Percentiles rank a stretch among this genome's conserved stretches.
Evolutionary conservation across 257 asterid genomes (phyloP).

Genomic region (Przewalskia tangutica): DNA sequence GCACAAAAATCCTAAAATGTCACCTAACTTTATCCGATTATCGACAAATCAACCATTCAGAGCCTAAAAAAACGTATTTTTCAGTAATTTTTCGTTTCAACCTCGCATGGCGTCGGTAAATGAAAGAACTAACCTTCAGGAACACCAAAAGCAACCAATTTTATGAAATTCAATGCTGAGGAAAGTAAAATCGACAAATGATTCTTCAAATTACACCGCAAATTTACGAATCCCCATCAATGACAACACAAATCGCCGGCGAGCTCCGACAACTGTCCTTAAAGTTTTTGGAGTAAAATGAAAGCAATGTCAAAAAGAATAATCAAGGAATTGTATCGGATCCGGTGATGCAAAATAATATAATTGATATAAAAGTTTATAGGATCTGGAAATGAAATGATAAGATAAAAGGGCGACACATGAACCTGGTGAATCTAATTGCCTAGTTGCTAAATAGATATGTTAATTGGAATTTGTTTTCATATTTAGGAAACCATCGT

Average conservation of each 20-base stretch:
- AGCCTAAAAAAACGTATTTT: too few relatives aligned
- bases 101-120: too few relatives aligned
- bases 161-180: not conserved
- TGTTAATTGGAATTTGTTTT: not conserved
- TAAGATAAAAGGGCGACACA: too few relatives aligned
- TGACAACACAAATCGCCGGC: not conserved
- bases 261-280: not conserved
- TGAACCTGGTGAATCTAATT: not conserved
- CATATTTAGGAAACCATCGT: not conserved
- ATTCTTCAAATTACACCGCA: not conserved
- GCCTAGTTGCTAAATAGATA: not conserved
- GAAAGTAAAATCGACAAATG: not conserved
- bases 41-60: not conserved
- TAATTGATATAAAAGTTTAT: not conserved
- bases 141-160: not conserved
- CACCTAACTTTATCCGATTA: not conserved
- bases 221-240: not conserved
- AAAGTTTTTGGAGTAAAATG: not conserved
- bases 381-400: not conserved
- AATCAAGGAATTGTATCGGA: not conserved
- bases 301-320: not conserved
- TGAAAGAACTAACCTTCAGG: too few relatives aligned
- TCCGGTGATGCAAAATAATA: not conserved
- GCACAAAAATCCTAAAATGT: not conserved
- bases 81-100: too few relatives aligned